phyloP scores from a whole-genome alignment of 306 rosid genomes.

The Prunus fruticosa region DNA sequence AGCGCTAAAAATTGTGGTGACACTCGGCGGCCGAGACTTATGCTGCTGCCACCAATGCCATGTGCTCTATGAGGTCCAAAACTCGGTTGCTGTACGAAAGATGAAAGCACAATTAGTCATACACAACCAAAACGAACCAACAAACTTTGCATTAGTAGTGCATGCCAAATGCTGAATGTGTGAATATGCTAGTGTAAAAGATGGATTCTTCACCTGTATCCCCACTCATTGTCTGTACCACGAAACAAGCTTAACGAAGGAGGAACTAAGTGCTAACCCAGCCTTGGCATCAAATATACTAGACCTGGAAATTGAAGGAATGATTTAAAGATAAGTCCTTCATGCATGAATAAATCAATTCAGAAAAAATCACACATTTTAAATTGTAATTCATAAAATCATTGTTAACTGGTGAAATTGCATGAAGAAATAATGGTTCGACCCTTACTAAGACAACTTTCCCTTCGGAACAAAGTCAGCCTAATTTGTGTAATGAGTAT shows the following conservation, averaged over 20 bases:
- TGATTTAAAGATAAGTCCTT: not conserved
- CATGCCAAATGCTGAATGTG: not conserved
- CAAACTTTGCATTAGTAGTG: not conserved
- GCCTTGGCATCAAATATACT: conserved; percentile 97
- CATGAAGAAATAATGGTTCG: not conserved
- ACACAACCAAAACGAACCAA: not conserved
- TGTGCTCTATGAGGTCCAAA: conserved; percentile 94
- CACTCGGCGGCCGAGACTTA: not conserved
- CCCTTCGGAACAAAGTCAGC: not conserved
- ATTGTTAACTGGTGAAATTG: too few species aligned
- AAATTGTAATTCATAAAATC: too few species aligned
- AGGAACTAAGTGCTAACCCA: conserved; percentile 78
- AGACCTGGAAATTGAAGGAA: conserved; percentile 51
- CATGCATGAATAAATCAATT: not conserved
- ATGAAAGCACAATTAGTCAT: conserved; percentile 1
- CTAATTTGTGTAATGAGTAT: too few species aligned
- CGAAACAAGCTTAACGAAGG: conserved; percentile 77
- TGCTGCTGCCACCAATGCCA: conserved; percentile 76
- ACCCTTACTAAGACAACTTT: not conserved
- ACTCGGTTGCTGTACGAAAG: conserved; percentile 73
- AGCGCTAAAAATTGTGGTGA: conserved; percentile 10
- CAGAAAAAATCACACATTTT: not conserved
- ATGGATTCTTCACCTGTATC: conserved; percentile 67
- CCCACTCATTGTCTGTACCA: conserved; percentile 99
- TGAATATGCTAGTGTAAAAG: not conserved